A percentile compares a stretch with the other conserved stretches of the same genome.
Evolutionary conservation across 2,329 filamentous ascomycete species (phyloP).

Genomic region (Helminthosporium solani): DNA sequence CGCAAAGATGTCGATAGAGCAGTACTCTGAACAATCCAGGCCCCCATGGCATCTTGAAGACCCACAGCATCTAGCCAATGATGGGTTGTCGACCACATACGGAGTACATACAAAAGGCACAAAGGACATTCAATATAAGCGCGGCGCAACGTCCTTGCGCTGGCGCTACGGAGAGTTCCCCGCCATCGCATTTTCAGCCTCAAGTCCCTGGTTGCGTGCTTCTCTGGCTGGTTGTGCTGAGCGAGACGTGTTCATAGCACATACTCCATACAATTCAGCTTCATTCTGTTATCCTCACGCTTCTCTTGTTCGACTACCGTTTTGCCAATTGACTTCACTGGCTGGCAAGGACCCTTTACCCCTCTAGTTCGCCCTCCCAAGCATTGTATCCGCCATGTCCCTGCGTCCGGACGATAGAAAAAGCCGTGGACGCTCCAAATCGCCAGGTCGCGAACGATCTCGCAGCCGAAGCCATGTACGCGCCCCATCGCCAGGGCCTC

Average conservation of each 20-base stretch:
- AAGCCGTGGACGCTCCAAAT: constrained; percentile 46
- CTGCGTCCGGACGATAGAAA: constrained; percentile 46
- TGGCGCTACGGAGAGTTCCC: constrained; percentile 8
- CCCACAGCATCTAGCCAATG: constrained; percentile 7
- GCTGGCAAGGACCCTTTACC: neutral
- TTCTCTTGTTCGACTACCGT: neutral
- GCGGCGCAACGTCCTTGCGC: constrained; percentile 11
- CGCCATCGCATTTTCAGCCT: constrained; percentile 20
- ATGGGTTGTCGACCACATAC: neutral
- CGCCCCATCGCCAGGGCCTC: constrained; percentile 37
- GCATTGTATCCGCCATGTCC: constrained; percentile 35
- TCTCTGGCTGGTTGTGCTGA: no score
- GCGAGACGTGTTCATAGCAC: neutral
- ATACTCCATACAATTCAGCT: neutral
- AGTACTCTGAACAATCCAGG: constrained; percentile 6
- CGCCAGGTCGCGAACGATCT: constrained; percentile 42
- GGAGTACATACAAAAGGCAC: no score
- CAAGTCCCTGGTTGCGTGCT: no score
- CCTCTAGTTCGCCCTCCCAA: constrained; percentile 2
- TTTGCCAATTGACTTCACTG: neutral
- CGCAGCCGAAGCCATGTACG: constrained; percentile 44
- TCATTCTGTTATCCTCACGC: neutral
- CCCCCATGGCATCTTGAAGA: constrained; percentile 11
- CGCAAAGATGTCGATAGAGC: constrained; percentile 1
- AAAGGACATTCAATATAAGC: no score